Evolutionary conservation across 352 stramenopile species (phyloP), one percentile per base, ranked within the genome.

Genomic region (Globisporangium megalacanthum): DNA sequence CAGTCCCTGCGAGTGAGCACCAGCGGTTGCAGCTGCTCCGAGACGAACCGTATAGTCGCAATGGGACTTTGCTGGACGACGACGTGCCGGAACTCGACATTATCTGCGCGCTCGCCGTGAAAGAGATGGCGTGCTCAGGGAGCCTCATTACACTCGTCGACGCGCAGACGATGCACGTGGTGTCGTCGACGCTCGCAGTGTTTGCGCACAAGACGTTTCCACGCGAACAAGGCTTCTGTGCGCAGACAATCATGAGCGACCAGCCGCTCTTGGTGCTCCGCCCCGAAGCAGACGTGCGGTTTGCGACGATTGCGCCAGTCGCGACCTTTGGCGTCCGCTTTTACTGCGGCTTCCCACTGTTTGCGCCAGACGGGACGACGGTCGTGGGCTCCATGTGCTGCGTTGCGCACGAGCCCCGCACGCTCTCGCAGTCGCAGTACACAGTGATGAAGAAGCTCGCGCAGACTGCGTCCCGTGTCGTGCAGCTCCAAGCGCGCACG

Each of bases 331-430:
- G 66, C 13, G 68, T 75, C 35, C 80, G 75, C 57, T 92, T 88
- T 63, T 89, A 92, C 76, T 89, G 77, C 64, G 82, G 82, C 7
- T 89, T 89, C 46, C 82, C 82, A 14, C 51, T 92, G 20, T 25
- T 83, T 6, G 63, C 69, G 2, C 56, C 65, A 1, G 65, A 84
- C 53, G 57, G 65, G 36, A 51, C 45, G 35, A 80, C 72, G 9
- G 62, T 83, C 49, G 84, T 91, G 52, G 81, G 79, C 4, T 75
- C 71, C 3, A 59, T 92, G 37, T 89, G 79, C 58, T 89, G 76
- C 56, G 64, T 83, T 8, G 75, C 84, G 55, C 62, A 57, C 31
- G 60, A 83, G 53, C 71, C 72, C 47, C 68, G 69, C 45, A 56
- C 73, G 45, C 66, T 91, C 42, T 83, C 70, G 13, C 66, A 66